phyloP scores from a whole-genome alignment of 257 asterid genomes.

The Leptodermis oblonga region DNA sequence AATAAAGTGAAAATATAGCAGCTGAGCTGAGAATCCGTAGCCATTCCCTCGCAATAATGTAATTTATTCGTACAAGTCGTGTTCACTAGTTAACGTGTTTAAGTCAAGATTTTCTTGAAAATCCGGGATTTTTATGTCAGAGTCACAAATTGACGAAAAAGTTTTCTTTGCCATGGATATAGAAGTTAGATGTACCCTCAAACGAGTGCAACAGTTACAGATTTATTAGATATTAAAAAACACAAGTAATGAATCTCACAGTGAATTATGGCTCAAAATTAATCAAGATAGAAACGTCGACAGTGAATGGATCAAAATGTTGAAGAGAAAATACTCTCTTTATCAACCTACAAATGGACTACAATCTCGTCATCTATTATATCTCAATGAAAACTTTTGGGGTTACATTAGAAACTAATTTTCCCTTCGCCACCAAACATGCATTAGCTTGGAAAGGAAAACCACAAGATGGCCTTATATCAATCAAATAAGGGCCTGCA shows the following conservation, averaged over 20 bases:
- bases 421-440: background rate
- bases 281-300: too few species aligned
- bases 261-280: background rate
- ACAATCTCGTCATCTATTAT: background rate
- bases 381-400: background rate
- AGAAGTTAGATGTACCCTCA: too few species aligned
- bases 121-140: too few species aligned
- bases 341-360: background rate
- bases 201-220: too few species aligned
- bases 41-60: too few species aligned
- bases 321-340: background rate
- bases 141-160: too few species aligned
- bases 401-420: background rate
- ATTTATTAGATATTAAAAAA: background rate
- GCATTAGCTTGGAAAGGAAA: background rate
- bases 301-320: conserved; percentile 3
- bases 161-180: too few species aligned
- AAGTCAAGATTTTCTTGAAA: too few species aligned
- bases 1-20: background rate
- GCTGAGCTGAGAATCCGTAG: background rate
- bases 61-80: too few species aligned
- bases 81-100: too few species aligned
- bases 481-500: conserved; percentile 79
- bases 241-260: background rate
- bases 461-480: background rate